A percentile compares a stretch with the other conserved stretches of the same genome.
phyloP scores from a whole-genome alignment of 306 rosid genomes.

The Lathyrus tuberosus region DNA sequence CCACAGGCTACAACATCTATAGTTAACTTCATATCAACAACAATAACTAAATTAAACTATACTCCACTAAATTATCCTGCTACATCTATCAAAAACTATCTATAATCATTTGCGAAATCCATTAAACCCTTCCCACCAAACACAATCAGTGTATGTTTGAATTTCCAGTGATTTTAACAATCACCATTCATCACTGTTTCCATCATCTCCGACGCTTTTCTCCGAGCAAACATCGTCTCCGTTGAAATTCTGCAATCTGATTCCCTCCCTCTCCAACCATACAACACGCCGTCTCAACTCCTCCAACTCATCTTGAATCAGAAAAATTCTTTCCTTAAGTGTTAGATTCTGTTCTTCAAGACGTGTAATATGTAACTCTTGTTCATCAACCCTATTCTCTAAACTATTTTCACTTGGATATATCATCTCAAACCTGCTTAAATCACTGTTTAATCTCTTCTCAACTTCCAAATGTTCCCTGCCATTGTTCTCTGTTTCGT shows the following conservation, averaged over 20 bases:
- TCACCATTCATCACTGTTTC: background rate
- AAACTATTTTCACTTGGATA: constrained; percentile 59
- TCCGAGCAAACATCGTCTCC: constrained; percentile 37
- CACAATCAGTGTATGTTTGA: no score
- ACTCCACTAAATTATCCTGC: no score
- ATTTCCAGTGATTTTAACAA: no score
- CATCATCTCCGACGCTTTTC: constrained; percentile 48
- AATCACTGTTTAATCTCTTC: constrained; percentile 60
- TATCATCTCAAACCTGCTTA: constrained; percentile 82
- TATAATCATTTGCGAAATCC: no score
- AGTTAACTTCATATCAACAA: no score
- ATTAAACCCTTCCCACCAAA: no score
- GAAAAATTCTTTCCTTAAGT: constrained; percentile 66
- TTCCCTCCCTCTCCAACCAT: constrained; percentile 52
- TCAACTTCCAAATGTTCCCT: constrained; percentile 63
- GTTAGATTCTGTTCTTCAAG: constrained; percentile 74
- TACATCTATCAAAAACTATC: no score
- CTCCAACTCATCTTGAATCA: constrained; percentile 66
- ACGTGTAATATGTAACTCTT: constrained; percentile 63
- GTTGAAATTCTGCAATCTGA: constrained; percentile 25
- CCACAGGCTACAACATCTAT: no score
- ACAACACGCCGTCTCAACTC: constrained; percentile 63
- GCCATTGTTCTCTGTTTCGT: background rate
- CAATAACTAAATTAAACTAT: no score
- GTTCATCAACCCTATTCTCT: constrained; percentile 77